phyloP scores from a whole-genome alignment of 2,329 filamentous ascomycete species.

The Colletotrichum cuscutae region DNA sequence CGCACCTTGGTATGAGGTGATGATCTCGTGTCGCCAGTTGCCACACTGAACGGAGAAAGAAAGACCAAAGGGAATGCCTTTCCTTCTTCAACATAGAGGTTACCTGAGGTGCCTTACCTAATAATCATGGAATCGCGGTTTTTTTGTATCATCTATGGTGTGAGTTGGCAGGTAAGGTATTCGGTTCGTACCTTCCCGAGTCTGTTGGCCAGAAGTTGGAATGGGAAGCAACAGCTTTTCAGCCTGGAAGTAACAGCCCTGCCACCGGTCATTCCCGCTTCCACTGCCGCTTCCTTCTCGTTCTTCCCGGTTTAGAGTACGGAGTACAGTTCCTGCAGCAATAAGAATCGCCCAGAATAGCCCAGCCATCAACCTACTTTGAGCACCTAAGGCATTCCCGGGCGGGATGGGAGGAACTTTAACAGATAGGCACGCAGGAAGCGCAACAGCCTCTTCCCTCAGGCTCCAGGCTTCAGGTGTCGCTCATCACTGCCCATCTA shows the following conservation, averaged over 20 bases:
- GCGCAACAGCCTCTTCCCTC: neutral
- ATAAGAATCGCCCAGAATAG: neutral
- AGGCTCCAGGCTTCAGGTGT: slow-evolving; percentile 4
- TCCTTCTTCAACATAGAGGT: too few relatives aligned
- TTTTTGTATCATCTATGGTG: too few relatives aligned
- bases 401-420: neutral
- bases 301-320: neutral
- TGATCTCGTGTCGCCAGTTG: neutral
- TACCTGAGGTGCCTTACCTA: too few relatives aligned
- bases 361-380: neutral
- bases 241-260: neutral
- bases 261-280: neutral
- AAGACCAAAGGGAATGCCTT: too few relatives aligned
- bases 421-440: neutral
- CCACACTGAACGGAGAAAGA: too few relatives aligned
- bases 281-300: slow-evolving; percentile 11
- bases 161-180: too few relatives aligned
- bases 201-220: neutral
- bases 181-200: neutral
- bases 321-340: neutral
- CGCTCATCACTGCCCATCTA: slow-evolving; percentile 13
- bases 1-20: slow-evolving; percentile 1
- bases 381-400: neutral
- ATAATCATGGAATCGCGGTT: too few relatives aligned
- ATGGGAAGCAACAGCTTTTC: neutral